These are phyloP conservation scores for Gastrodia elata DNA, from an alignment of 106 monocot genomes.

Conservation along the genomic window DNA sequence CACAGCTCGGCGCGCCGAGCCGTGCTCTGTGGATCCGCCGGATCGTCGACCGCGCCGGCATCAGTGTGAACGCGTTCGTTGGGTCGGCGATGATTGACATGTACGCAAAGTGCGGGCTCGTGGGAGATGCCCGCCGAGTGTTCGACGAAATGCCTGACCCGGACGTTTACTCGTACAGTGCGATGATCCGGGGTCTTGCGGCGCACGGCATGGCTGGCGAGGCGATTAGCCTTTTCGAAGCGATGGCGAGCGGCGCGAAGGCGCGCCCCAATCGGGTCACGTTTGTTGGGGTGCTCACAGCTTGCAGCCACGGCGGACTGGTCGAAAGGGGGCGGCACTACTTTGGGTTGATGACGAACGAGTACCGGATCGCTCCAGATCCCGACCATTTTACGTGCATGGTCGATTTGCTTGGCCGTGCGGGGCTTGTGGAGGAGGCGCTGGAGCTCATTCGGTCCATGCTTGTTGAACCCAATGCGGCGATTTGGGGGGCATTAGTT, in stretches of 20 bases:
- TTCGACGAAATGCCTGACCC: constrained; percentile 32
- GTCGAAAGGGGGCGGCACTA: constrained; percentile 49
- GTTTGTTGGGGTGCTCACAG: constrained; percentile 52
- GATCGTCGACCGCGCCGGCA: constrained; percentile 9
- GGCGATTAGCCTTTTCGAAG: constrained; percentile 37
- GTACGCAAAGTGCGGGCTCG: constrained; percentile 61
- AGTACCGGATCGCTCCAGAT: constrained; percentile 27
- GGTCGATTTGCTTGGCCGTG: constrained; percentile 57
- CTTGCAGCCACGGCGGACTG: constrained; percentile 60
- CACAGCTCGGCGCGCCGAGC: constrained; percentile 33
- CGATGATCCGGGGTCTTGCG: constrained; percentile 50
- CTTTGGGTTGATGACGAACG: constrained; percentile 34
- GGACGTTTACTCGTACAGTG: constrained; percentile 62
- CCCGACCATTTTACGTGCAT: constrained; percentile 65
- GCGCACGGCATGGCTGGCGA: constrained; percentile 41
- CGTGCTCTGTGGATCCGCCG: constrained; percentile 23
- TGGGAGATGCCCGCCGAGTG: constrained; percentile 32
- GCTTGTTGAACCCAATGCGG: constrained; percentile 30
- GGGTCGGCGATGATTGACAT: constrained; percentile 71
- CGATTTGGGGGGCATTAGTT: constrained; percentile 65
- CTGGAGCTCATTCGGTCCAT: constrained; percentile 37
- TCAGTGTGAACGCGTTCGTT: constrained; percentile 18
- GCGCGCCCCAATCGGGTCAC: constrained; percentile 50
- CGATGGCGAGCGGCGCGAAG: constrained; percentile 24
- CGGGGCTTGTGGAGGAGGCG: constrained; percentile 48